Evolutionary conservation across 106 monocot species (phyloP).

Genomic region (Dioscorea zingiberensis): DNA sequence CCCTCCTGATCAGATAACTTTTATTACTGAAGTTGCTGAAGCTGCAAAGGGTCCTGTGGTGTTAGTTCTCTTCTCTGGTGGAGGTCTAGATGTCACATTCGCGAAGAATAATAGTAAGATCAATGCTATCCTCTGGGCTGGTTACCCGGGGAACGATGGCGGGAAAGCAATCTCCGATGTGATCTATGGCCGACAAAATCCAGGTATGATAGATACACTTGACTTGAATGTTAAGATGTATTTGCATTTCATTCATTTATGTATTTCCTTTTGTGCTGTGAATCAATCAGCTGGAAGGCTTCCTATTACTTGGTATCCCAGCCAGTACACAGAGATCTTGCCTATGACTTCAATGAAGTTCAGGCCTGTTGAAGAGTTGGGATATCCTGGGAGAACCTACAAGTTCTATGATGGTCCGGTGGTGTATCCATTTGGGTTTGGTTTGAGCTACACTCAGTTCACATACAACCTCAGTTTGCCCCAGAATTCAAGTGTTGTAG

Average conservation of each 20-base stretch:
- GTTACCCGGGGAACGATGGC: background rate
- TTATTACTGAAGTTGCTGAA: background rate
- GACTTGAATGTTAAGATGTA: too few species aligned
- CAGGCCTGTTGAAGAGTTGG: background rate
- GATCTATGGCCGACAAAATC: too few species aligned
- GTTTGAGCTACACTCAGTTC: conserved; percentile 15
- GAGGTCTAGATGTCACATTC: too few species aligned
- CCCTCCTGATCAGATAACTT: background rate
- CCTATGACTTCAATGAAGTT: conserved; percentile 15
- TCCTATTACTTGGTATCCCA: conserved; percentile 12
- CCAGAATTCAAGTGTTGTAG: background rate
- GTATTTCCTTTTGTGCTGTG: too few species aligned
- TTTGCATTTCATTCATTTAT: too few species aligned
- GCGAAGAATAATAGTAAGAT: too few species aligned
- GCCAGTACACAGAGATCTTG: background rate
- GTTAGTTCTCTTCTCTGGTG: too few species aligned
- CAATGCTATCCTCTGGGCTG: conserved; percentile 1
- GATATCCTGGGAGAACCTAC: conserved; percentile 18
- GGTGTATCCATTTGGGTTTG: conserved; percentile 12
- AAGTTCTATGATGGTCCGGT: conserved; percentile 10
- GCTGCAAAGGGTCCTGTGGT: background rate
- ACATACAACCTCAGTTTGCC: background rate
- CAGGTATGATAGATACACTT: too few species aligned
- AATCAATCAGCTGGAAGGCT: conserved; percentile 4
- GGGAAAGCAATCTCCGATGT: too few species aligned